Evolutionary conservation across 2,329 filamentous ascomycete genomes (phyloP).

Genomic region (Helotiales sp.): DNA sequence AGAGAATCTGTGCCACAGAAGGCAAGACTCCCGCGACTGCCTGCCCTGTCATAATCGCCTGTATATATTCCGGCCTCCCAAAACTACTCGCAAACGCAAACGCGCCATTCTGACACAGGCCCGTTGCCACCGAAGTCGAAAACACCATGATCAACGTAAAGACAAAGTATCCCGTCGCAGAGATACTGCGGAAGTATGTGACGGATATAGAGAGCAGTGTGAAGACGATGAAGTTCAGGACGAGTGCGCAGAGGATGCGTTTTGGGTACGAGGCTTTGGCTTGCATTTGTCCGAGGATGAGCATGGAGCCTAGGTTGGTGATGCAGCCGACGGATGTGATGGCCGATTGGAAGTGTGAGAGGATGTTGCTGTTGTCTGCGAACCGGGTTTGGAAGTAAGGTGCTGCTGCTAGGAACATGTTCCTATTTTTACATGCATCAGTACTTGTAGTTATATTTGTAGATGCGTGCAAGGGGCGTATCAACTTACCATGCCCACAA

Average conservation of each 20-base stretch:
- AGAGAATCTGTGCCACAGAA: constrained; percentile 82
- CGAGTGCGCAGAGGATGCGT: constrained; percentile 78
- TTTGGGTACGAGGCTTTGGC: constrained; percentile 83
- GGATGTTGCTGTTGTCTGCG: constrained; percentile 69
- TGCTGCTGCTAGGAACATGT: constrained; percentile 96
- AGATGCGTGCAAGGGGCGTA: constrained; percentile 27
- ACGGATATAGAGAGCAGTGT: constrained; percentile 82
- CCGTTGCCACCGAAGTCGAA: constrained; percentile 77
- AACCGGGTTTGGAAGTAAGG: constrained; percentile 92
- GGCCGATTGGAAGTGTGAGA: constrained; percentile 84
- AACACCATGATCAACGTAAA: constrained; percentile 86
- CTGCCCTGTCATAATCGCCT: constrained; percentile 95
- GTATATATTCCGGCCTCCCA: constrained; percentile 85
- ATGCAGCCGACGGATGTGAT: constrained; percentile 86
- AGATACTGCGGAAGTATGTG: constrained; percentile 63
- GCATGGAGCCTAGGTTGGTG: constrained; percentile 77
- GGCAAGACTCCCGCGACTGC: constrained; percentile 90
- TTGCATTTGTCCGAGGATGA: constrained; percentile 81
- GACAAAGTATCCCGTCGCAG: constrained; percentile 71
- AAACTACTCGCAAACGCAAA: constrained; percentile 92
- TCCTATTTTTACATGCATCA: constrained; percentile 68
- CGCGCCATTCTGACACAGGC: constrained; percentile 89
- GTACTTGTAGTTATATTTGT: not conserved
- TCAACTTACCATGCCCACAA: constrained; percentile 91
- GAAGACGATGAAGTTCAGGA: constrained; percentile 80